phyloP scores from a whole-genome alignment of 129 eudicot genomes.

The Flaveria brownii region DNA sequence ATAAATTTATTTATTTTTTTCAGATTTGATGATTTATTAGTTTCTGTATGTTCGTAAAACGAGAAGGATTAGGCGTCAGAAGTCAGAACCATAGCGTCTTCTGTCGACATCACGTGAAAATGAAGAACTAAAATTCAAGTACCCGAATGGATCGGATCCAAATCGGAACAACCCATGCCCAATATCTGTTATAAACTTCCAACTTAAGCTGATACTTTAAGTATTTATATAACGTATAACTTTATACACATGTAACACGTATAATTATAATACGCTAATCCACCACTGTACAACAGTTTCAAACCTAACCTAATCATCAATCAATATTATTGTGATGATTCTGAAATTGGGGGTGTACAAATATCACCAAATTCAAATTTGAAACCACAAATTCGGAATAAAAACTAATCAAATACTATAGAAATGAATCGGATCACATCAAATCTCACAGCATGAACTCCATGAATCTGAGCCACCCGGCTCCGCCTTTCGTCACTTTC shows the following conservation, averaged over 20 bases:
- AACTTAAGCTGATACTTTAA: not conserved
- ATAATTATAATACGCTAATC: slow-evolving; percentile 15
- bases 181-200: not conserved
- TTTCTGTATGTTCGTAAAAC: too few relatives aligned
- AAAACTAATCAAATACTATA: slow-evolving; percentile 13
- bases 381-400: not conserved
- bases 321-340: slow-evolving; percentile 22
- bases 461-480: slow-evolving; percentile 71
- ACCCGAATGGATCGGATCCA: not conserved
- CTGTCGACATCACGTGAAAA: too few relatives aligned
- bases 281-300: slow-evolving; percentile 26
- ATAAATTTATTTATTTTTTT: too few relatives aligned
- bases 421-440: too few relatives aligned
- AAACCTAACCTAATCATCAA: slow-evolving; percentile 29
- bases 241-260: not conserved
- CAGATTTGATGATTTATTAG: too few relatives aligned
- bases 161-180: not conserved
- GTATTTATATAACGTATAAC: not conserved
- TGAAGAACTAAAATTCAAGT: not conserved
- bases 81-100: too few relatives aligned
- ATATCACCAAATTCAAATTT: not conserved
- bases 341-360: slow-evolving; percentile 17
- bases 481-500: slow-evolving; percentile 39
- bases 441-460: slow-evolving; percentile 55
- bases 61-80: not conserved